phyloP scores from a whole-genome alignment of 768 basidiomycete species.

The Mycena kentingensis region DNA sequence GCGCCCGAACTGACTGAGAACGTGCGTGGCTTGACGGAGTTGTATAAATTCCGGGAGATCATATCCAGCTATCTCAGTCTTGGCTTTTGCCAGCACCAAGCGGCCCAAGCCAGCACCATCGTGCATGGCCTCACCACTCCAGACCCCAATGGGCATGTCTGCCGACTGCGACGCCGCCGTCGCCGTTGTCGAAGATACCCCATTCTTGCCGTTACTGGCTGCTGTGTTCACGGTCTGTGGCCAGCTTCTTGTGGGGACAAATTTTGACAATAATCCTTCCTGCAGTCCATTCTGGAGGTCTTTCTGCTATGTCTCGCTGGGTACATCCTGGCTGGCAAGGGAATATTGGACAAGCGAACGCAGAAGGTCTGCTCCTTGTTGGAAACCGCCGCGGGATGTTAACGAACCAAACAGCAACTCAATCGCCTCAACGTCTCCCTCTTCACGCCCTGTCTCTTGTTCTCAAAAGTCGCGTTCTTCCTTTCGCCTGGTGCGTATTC shows the following conservation, averaged over 20 bases:
- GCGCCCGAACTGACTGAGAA: too few relatives aligned
- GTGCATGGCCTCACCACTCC: constrained; percentile 4
- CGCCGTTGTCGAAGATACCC: constrained; percentile 5
- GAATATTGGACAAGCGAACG: constrained; percentile 85
- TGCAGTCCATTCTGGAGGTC: constrained; percentile 85
- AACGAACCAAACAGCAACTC: constrained; percentile 54
- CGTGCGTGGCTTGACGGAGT: too few relatives aligned
- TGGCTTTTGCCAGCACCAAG: constrained; percentile 1
- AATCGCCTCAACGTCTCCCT: constrained; percentile 85
- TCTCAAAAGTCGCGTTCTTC: constrained; percentile 95
- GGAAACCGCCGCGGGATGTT: constrained; percentile 11
- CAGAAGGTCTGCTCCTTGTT: constrained; percentile 64
- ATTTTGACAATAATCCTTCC: constrained; percentile 7
- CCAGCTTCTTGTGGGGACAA: background rate
- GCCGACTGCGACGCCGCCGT: background rate
- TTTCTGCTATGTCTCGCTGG: constrained; percentile 85
- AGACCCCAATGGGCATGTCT: constrained; percentile 5
- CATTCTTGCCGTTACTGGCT: constrained; percentile 15
- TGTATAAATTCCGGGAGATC: too few relatives aligned
- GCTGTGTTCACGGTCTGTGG: constrained; percentile 20
- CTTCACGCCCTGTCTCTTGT: constrained; percentile 85
- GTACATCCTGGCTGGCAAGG: constrained; percentile 73
- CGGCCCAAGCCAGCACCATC: background rate
- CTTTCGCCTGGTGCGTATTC: constrained; percentile 65
- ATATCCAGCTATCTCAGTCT: background rate